Conservation (phyloP, 805 yeast species). For the Brettanomyces bruxellensis region DNA sequence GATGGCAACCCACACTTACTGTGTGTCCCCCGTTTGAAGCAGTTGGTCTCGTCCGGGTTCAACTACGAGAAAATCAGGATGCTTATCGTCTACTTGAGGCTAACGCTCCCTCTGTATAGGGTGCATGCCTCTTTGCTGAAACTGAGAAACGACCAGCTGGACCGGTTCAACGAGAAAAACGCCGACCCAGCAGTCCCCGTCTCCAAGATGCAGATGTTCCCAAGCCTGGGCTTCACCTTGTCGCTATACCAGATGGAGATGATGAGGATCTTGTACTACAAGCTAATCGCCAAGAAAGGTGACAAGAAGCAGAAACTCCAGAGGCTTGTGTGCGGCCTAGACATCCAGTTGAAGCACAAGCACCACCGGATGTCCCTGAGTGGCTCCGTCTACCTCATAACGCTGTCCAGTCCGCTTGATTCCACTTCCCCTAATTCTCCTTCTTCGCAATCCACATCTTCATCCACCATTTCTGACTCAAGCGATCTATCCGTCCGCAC, state of each 20-base stretch:
- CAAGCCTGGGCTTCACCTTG: slow-evolving; percentile 13
- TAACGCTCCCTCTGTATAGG: slow-evolving; percentile 22
- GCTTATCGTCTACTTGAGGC: slow-evolving; percentile 19
- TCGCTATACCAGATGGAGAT: slow-evolving; percentile 15
- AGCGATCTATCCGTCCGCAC: not conserved
- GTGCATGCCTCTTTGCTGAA: slow-evolving; percentile 7
- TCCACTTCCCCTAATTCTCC: no score
- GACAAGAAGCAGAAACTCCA: slow-evolving; percentile 15
- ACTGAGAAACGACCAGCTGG: slow-evolving; percentile 6
- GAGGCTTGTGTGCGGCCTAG: slow-evolving; percentile 11
- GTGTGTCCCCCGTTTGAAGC: slow-evolving; percentile 18
- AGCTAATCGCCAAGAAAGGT: slow-evolving; percentile 12
- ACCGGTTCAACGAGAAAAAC: slow-evolving; percentile 10
- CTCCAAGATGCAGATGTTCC: slow-evolving; percentile 10
- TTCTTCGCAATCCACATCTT: no score
- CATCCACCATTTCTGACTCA: no score
- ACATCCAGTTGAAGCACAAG: slow-evolving; percentile 17
- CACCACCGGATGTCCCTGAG: slow-evolving; percentile 9
- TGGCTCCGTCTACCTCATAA: slow-evolving; percentile 16
- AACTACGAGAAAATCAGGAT: slow-evolving; percentile 15
- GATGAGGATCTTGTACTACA: slow-evolving; percentile 18
- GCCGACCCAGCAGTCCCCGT: slow-evolving; percentile 6
- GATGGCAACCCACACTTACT: slow-evolving; percentile 21
- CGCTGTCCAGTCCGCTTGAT: not conserved
- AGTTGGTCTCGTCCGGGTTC: slow-evolving; percentile 11